Evolutionary conservation across 2,329 filamentous ascomycete species (phyloP), one percentile per base, ranked within the genome.

Genomic region (Penicillium sp.): DNA sequence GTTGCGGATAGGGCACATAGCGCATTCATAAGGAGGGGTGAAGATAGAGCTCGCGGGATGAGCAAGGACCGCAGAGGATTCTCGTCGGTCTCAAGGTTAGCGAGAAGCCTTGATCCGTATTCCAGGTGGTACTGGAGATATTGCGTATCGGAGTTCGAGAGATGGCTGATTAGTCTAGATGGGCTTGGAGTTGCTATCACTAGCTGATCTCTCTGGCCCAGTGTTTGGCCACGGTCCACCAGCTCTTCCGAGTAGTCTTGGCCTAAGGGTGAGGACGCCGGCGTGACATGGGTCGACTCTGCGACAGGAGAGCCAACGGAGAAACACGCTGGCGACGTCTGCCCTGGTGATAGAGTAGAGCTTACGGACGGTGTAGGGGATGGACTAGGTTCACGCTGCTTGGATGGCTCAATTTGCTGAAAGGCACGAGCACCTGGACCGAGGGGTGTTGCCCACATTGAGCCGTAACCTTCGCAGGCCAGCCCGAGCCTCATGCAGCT

Each of bases 91-190:
- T 78, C 75, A 6, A 78, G 67, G n/a, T 78, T 78, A 21, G 71
- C 71, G 35, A 78, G 58, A 4, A 76, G 68, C 50, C 68, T 71
- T 31, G 75, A 78, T 6, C 73, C 75, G 52, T 69, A 63, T 58
- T 76, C 74, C 47, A 74, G 68, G 48, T 77, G 74, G 50, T 78
- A 78, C 66, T 77, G 75, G 23, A 78, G 70, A 59, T 77, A 78
- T 49, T 76, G 72, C 23, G 68, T 68, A 64, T 78, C 75, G 41
- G 69, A 60, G 8, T 66, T 54, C 1, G 74, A 72, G 11, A 76
- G 59, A 61, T 74, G 72, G 46, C 64, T 72, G 29, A 70, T 63
- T 31, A 64, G 53, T 30, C 67, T 61, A 11, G 60, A 64, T 3
- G 68, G 69, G 9, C 59, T 65, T 9, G 62, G 64, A 13, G 66